Conservation (phyloP, 768 basidiomycete species). For the Termitomyces eurrhizus region DNA sequence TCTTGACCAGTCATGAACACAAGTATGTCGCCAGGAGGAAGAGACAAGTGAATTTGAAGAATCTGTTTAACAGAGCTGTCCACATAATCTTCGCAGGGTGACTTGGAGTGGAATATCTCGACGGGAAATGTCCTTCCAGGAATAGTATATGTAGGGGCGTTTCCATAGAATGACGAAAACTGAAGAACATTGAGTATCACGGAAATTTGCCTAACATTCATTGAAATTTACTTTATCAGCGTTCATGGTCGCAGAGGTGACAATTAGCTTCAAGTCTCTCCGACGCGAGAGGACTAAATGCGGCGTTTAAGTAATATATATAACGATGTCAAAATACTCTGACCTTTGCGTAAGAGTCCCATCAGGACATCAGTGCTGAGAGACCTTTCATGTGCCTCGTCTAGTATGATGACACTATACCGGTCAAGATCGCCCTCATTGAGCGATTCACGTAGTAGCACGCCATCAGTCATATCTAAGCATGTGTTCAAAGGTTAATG, state of each 20-base stretch:
- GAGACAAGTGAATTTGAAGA: constrained; percentile 91
- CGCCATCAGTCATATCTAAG: constrained; percentile 98
- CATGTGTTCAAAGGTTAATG: neutral
- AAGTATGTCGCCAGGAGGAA: constrained; percentile 90
- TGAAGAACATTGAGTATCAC: constrained; percentile 21
- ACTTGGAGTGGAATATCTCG: constrained; percentile 93
- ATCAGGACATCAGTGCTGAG: constrained; percentile 97
- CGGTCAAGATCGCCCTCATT: constrained; percentile 98
- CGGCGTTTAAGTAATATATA: constrained; percentile 5
- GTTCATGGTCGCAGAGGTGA: constrained; percentile 99
- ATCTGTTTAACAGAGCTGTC: constrained; percentile 98
- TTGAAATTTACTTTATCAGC: constrained; percentile 77
- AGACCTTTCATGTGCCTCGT: constrained; percentile 97
- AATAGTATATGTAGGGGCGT: constrained; percentile 93
- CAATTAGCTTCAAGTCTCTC: constrained; percentile 91
- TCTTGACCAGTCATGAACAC: constrained; percentile 99
- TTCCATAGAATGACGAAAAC: constrained; percentile 96
- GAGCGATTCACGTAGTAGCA: constrained; percentile 93
- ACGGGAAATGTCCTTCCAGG: constrained; percentile 93
- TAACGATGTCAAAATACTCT: constrained; percentile 20
- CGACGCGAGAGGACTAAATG: constrained; percentile 75
- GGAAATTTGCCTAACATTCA: neutral
- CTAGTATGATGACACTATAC: constrained; percentile 96
- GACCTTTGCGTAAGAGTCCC: constrained; percentile 93
- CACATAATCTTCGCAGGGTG: constrained; percentile 98